Evolutionary conservation across 1,139 yeast genomes (phyloP).

Genomic region (Scheffersomyces illinoinensis): DNA sequence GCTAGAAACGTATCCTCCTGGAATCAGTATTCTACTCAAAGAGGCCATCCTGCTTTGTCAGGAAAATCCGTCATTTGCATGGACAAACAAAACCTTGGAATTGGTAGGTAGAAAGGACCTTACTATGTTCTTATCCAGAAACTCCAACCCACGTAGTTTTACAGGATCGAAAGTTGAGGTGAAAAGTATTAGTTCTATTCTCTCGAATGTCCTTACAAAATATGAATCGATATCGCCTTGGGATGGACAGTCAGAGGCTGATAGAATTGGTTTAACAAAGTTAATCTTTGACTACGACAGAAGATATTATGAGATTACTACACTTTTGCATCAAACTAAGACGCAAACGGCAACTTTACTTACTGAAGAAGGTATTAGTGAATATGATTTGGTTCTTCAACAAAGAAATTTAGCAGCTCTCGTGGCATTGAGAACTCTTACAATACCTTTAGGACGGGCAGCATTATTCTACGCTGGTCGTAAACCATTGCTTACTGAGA

Average conservation of each 20-base stretch:
- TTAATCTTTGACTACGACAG: constrained; percentile 77
- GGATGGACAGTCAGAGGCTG: constrained; percentile 71
- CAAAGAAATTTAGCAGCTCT: constrained; percentile 68
- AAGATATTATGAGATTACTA: constrained; percentile 75
- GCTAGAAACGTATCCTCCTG: constrained; percentile 73
- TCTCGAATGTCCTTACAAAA: constrained; percentile 47
- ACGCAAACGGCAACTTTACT: constrained; percentile 54
- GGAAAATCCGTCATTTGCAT: constrained; percentile 51
- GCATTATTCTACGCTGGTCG: constrained; percentile 70
- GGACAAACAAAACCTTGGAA: constrained; percentile 52
- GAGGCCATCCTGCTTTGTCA: constrained; percentile 62
- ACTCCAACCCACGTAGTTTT: constrained; percentile 9
- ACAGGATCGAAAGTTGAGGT: constrained; percentile 15
- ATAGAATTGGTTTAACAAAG: constrained; percentile 63
- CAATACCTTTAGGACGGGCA: constrained; percentile 79
- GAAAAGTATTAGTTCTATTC: constrained; percentile 50
- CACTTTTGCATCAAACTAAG: constrained; percentile 68
- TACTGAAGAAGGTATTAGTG: constrained; percentile 42
- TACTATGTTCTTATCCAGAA: constrained; percentile 27
- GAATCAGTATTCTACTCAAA: constrained; percentile 65
- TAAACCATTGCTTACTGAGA: constrained; percentile 80
- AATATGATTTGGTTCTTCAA: constrained; percentile 55
- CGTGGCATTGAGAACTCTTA: constrained; percentile 70
- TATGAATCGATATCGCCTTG: constrained; percentile 53
- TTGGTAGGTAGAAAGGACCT: constrained; percentile 72